Base-by-base conservation (phyloP, 352 stramenopile genomes). In the Phytophthora vignae region DNA sequence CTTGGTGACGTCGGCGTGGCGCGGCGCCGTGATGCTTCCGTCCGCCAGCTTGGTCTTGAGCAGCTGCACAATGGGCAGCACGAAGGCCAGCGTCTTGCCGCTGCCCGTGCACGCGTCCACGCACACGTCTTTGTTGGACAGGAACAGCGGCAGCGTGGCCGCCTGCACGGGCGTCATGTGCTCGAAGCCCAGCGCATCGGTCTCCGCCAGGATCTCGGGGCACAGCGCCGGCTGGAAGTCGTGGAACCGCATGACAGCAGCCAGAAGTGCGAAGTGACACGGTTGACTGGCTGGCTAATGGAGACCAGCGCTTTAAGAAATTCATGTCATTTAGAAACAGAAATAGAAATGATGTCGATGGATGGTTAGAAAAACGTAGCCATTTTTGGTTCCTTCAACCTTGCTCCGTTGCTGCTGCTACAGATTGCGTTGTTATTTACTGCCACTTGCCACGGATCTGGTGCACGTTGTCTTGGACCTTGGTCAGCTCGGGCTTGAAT, bases 11-110 rank as follows among this genome's bases (percentile, higher is more conserved):
- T 81, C 49, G 15, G 65, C 27, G 62, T 88, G 76, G 49, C 81
- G 87, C 15, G 89, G 81, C 31, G 76, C 62, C 10, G 66, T 81
- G 68, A 95, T 91, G 53, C 78, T 83, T 33, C 80, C 82, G 74
- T 92, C 78, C 22, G 70, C 79, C 38, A 94, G 76, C 67, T 87
- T 85, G 54, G 55, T 82, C 70, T 83, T 83, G 40, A 99, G 84
- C 38, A 98, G 84, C 79, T 99, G 92, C 56, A 98, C 85, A 40
- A 98, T 88, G n/a, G 96, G 95, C 65, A 99, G 72, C 59, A 98
- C 88, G 77, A 99, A 99, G 38, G 97, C 88, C 27, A 99, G 77
- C 38, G 97, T 99, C 83, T 99, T 99, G 60, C 96, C 96, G 14
- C 87, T 98, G 38, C 96, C 96, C 25, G 97, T 99, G 67, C 90